Conservation (phyloP, 169 alveolate species). For the Cryptosporidium tyzzeri region DNA sequence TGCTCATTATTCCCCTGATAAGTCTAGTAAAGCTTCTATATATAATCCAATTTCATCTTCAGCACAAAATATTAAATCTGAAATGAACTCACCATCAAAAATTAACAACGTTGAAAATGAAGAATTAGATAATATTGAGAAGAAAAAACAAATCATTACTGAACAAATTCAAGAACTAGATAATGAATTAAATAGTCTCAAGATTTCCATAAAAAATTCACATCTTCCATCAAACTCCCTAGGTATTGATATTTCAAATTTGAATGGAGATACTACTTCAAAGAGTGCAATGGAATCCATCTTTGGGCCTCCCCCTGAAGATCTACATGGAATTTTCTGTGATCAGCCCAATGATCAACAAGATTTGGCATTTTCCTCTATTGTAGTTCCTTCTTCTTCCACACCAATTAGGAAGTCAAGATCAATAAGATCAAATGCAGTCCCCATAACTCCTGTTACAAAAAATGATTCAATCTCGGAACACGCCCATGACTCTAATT, state of each 20-base stretch:
- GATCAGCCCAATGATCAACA: slow-evolving; percentile 33
- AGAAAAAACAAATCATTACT: slow-evolving; percentile 24
- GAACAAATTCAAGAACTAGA: slow-evolving; percentile 46
- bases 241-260: not conserved
- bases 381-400: slow-evolving; percentile 63
- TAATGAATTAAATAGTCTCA: slow-evolving; percentile 35
- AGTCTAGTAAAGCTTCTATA: not conserved
- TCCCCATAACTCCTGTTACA: not conserved
- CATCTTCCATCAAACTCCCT: not conserved
- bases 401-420: slow-evolving; percentile 58
- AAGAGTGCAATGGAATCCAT: slow-evolving; percentile 26
- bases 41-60: not conserved
- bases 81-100: not conserved
- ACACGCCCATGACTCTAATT: not conserved
- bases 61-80: not conserved
- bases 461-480: not conserved
- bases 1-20: not conserved
- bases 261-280: not conserved
- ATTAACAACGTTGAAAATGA: not conserved
- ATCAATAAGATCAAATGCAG: slow-evolving; percentile 1
- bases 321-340: slow-evolving; percentile 54
- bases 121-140: not conserved
- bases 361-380: slow-evolving; percentile 34
- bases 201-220: not conserved
- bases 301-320: slow-evolving; percentile 55